Evolutionary conservation across 192 early-diverging fungal genomes (phyloP).

Genomic region (Umbelopsis vinacea): DNA sequence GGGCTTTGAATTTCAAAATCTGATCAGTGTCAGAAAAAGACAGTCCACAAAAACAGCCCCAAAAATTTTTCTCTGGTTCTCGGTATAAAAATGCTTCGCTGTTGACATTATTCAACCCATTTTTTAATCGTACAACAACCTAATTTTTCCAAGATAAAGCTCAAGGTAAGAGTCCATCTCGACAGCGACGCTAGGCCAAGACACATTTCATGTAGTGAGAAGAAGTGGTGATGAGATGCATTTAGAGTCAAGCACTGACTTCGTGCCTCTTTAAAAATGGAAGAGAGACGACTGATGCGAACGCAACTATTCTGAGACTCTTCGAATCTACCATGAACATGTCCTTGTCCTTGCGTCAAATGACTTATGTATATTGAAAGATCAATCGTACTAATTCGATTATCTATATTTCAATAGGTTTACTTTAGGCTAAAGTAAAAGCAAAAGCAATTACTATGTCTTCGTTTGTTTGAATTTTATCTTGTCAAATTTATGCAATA

Average conservation of each 20-base stretch:
- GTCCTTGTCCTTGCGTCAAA: neutral
- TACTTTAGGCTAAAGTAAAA: neutral
- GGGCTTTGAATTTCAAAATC: conserved; percentile 7
- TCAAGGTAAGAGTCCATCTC: too few species aligned
- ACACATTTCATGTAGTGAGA: neutral
- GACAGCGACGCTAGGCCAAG: too few species aligned
- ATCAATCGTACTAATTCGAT: too few species aligned
- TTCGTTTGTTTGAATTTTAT: too few species aligned
- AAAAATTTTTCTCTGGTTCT: neutral
- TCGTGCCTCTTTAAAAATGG: conserved; percentile 23
- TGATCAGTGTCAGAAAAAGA: neutral
- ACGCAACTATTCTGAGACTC: conserved; percentile 24
- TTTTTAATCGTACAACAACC: too few species aligned
- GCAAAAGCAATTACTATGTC: too few species aligned
- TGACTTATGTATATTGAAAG: too few species aligned
- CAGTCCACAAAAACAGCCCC: neutral
- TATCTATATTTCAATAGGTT: neutral
- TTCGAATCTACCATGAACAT: conserved; percentile 18
- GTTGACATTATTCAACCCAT: neutral
- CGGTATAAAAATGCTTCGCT: neutral
- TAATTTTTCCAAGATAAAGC: too few species aligned
- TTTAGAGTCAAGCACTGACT: conserved; percentile 43
- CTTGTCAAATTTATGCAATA: neutral
- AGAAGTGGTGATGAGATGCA: conserved; percentile 36
- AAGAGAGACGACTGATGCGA: conserved; percentile 18